A percentile compares a stretch with the other conserved stretches of the same genome.
Conservation (phyloP, 352 stramenopile genomes). For the Halophytophthora batemanensis region DNA sequence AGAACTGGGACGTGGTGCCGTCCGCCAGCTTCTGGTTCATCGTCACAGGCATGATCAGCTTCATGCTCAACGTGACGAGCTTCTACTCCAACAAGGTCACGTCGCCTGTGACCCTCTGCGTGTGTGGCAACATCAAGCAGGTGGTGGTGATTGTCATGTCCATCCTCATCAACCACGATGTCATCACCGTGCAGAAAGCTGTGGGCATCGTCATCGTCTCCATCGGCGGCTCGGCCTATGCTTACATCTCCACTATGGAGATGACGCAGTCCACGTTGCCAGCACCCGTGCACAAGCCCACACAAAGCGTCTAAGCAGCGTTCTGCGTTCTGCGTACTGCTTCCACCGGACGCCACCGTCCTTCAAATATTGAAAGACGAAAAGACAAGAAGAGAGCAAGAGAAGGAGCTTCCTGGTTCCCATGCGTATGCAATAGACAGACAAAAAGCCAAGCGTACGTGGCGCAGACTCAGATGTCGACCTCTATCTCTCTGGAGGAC, state of each 20-base stretch:
- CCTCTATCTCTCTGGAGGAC: neutral
- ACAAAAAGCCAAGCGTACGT: conserved; percentile 5
- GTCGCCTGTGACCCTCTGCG: conserved; percentile 91
- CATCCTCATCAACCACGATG: conserved; percentile 73
- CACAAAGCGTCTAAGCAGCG: conserved; percentile 16
- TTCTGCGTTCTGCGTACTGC: too few relatives aligned
- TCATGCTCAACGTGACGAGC: conserved; percentile 93
- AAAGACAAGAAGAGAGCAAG: conserved; percentile 16
- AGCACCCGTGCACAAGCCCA: conserved; percentile 25
- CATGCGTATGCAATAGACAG: conserved; percentile 8
- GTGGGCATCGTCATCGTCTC: conserved; percentile 70
- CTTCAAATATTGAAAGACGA: conserved; percentile 6
- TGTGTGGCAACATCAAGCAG: conserved; percentile 95
- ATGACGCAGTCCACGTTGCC: conserved; percentile 55
- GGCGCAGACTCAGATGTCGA: conserved; percentile 6
- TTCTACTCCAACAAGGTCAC: conserved; percentile 95
- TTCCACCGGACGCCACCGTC: too few relatives aligned
- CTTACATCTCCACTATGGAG: conserved; percentile 75
- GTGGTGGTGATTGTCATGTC: conserved; percentile 83
- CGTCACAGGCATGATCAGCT: conserved; percentile 88
- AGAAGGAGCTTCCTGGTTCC: conserved; percentile 17
- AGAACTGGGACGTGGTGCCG: conserved; percentile 64
- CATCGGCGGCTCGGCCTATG: conserved; percentile 61
- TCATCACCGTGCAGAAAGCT: conserved; percentile 64
- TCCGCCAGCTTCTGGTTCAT: conserved; percentile 67